Conservation (phyloP, 2,329 filamentous ascomycete genomes). For the Pseudocercospora cruenta region DNA sequence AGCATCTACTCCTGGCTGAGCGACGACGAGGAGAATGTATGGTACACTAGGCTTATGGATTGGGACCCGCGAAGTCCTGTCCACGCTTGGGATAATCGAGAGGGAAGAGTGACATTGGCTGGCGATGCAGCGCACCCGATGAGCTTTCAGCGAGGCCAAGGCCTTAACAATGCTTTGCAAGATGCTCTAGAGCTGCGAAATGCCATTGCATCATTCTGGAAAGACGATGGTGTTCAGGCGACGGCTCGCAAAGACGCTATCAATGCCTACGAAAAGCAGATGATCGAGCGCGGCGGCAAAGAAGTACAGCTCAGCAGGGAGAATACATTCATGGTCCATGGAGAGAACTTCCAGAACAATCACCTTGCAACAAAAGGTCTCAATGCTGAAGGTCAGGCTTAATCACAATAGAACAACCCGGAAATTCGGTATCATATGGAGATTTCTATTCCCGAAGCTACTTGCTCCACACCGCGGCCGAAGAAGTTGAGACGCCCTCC, state of each 20-base stretch:
- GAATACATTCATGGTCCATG: slow-evolving; percentile 12
- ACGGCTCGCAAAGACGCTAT: not conserved
- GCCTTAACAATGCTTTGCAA: slow-evolving; percentile 47
- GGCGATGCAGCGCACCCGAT: slow-evolving; percentile 51
- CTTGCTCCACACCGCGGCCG: not conserved
- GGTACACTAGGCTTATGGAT: not conserved
- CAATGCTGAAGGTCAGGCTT: not conserved
- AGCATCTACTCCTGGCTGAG: not conserved
- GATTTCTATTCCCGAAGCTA: not conserved
- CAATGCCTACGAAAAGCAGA: slow-evolving; percentile 4
- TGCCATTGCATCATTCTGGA: not conserved
- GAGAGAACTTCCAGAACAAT: not conserved
- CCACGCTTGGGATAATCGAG: not conserved
- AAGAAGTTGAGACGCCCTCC: not conserved
- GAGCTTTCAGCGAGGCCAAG: slow-evolving; percentile 49
- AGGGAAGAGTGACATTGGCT: slow-evolving; percentile 32
- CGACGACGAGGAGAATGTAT: not conserved
- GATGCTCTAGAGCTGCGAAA: slow-evolving; percentile 30
- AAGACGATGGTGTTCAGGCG: not conserved
- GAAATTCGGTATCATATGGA: not conserved
- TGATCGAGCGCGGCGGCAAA: slow-evolving; percentile 17
- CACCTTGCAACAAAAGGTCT: slow-evolving; percentile 10
- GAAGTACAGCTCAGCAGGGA: slow-evolving; percentile 17
- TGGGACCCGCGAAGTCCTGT: not conserved
- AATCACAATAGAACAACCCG: not conserved